Evolutionary conservation across 2,329 filamentous ascomycete genomes (phyloP), one percentile per base, ranked within the genome.

Genomic region (Aureobasidium sp.): DNA sequence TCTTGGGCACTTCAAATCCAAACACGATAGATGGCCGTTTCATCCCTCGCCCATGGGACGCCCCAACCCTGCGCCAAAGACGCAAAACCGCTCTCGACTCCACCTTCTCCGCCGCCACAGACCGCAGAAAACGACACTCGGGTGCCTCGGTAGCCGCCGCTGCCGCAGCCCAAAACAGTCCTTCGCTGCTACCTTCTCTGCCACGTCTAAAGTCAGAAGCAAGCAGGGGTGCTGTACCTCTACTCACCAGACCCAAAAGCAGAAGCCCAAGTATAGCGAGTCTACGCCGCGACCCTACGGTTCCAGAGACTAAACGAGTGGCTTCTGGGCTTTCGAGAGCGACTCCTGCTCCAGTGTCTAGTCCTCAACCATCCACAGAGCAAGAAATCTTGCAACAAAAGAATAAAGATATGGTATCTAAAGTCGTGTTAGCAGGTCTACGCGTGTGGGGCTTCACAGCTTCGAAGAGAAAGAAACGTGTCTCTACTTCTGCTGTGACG

Each of bases 351-450:
- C 55, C 55, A n/a, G 20, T 15, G 13, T 37, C 34, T 37, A 37
- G 34, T 15, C 34, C 34, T 15, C 52, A 10, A 61, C 39, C 39
- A 26, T 48, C 20, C 50, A 27, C 20, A 36, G n/a, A 62, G 5
- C 50, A 59, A 15, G 55, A 62, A 7, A 58, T 65, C 2, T 58
- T 65, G 9, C 69, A 71, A 36, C 61, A 62, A 27, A 72, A 70
- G 52, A 82, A 82, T 68, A 81, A 80, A 63, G 77, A 79, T n/a
- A 68, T 75, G 2, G 70, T 82, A 3, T 77, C 78, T 0, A 73
- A 77, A n/a, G 72, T 80, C 5, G 76, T 82, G 27, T 79, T 82
- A 77, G 77, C 80, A 6, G 80, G 78, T 4, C 80, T 82, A 79
- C 78, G 80, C 1, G 73, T 82, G 64, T 75, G 81, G 64, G 80